Percentiles rank a stretch among this genome's conserved stretches.
These are phyloP conservation scores for Zygnema circumcarinatum DNA, from an alignment of 139 green algal genomes.

Conservation along the genomic window DNA sequence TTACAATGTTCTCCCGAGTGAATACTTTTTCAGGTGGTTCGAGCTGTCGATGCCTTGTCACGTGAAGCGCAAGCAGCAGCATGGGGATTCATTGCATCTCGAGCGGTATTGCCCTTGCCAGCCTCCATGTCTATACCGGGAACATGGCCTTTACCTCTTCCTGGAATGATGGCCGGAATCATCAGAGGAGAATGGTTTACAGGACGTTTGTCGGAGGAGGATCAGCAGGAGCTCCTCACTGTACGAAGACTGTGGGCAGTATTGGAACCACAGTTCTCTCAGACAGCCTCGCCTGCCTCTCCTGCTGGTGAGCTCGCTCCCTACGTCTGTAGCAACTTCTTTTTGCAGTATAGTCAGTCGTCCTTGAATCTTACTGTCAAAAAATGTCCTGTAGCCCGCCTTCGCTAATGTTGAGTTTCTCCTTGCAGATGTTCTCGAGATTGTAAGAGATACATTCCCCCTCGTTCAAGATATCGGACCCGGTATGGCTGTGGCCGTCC, in stretches of 20 bases:
- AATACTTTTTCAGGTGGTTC: slow-evolving; percentile 43
- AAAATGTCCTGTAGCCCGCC: too few relatives aligned
- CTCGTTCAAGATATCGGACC: slow-evolving; percentile 31
- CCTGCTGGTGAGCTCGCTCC: slow-evolving; percentile 16
- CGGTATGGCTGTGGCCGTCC: not conserved
- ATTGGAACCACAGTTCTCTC: slow-evolving; percentile 39
- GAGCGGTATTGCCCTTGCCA: slow-evolving; percentile 25
- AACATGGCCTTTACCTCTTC: slow-evolving; percentile 26
- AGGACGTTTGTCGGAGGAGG: slow-evolving; percentile 49
- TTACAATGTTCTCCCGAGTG: too few relatives aligned
- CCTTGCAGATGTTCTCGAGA: slow-evolving; percentile 10
- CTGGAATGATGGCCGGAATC: slow-evolving; percentile 12
- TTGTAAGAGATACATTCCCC: slow-evolving; percentile 17
- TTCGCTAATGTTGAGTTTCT: too few relatives aligned
- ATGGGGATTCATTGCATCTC: slow-evolving; percentile 25
- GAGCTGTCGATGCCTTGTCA: slow-evolving; percentile 50
- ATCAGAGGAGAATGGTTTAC: not conserved
- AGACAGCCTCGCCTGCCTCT: not conserved
- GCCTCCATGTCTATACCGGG: not conserved
- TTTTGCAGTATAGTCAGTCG: too few relatives aligned
- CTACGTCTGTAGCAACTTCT: too few relatives aligned
- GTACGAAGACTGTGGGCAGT: slow-evolving; percentile 43
- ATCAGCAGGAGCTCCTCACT: slow-evolving; percentile 37
- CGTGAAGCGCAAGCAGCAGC: slow-evolving; percentile 40
- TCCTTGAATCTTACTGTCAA: too few relatives aligned